Conservation (phyloP, 2,329 filamentous ascomycete species). For the Fonsecaea nubica region DNA sequence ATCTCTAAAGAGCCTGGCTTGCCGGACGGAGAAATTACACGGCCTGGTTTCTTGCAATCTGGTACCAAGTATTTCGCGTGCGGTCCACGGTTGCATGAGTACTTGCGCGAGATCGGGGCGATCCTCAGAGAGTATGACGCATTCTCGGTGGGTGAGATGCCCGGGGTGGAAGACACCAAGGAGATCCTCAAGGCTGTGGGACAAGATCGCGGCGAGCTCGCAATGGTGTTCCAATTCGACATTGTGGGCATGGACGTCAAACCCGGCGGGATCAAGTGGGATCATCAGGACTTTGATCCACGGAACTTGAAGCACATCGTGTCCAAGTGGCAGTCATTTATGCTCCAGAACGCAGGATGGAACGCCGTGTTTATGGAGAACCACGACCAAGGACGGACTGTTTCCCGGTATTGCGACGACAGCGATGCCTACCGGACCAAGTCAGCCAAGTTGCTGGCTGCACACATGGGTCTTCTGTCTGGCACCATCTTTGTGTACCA, state of each 20-base stretch:
- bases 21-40: conserved; percentile 55
- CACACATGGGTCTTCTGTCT: conserved; percentile 56
- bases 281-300: conserved; percentile 54
- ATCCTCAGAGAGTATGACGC: conserved; percentile 47
- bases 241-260: conserved; percentile 43
- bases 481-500: conserved; percentile 66
- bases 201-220: conserved; percentile 45
- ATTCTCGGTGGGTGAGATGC: conserved; percentile 52
- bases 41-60: conserved; percentile 55
- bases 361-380: conserved; percentile 69
- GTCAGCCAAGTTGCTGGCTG: conserved; percentile 62
- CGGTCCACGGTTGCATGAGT: conserved; percentile 49
- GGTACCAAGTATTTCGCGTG: conserved; percentile 50
- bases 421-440: conserved; percentile 52
- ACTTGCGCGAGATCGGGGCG: conserved; percentile 46
- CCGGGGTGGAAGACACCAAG: conserved; percentile 44
- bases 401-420: conserved; percentile 60
- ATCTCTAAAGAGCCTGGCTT: conserved; percentile 67
- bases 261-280: conserved; percentile 50
- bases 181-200: conserved; percentile 48
- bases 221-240: conserved; percentile 53
- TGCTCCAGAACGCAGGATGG: conserved; percentile 59
- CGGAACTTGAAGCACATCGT: conserved; percentile 58
- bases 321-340: conserved; percentile 59
- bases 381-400: conserved; percentile 65